A percentile compares a stretch with the other conserved stretches of the same genome.
Evolutionary conservation across 2,329 filamentous ascomycete species (phyloP).

Genomic region (Amauroascus niger): DNA sequence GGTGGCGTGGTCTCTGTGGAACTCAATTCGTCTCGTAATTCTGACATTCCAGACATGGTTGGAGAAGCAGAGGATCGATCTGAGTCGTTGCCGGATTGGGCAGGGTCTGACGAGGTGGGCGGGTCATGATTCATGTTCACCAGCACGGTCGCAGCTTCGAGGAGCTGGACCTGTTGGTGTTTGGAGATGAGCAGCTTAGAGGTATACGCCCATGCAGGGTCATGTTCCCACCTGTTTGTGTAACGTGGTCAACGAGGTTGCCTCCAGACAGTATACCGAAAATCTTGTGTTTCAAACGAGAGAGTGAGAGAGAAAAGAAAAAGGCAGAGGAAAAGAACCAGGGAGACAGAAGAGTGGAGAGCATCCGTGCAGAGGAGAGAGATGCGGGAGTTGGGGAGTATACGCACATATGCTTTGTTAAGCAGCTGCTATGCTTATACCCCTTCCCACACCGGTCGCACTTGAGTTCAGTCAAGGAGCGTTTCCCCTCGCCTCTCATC

Average conservation of each 20-base stretch:
- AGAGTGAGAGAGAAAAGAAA: too few relatives aligned
- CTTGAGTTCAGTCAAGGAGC: constrained; percentile 74
- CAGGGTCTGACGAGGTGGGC: constrained; percentile 50
- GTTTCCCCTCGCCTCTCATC: constrained; percentile 65
- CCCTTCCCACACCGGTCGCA: constrained; percentile 98
- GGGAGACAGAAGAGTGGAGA: background rate
- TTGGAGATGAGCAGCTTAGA: constrained; percentile 98
- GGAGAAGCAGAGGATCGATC: constrained; percentile 77
- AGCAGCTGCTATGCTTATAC: constrained; percentile 99
- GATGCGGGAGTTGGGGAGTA: constrained; percentile 28
- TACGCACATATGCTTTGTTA: constrained; percentile 99
- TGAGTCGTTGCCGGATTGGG: constrained; percentile 60
- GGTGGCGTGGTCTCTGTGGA: constrained; percentile 90
- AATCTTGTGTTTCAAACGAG: too few relatives aligned
- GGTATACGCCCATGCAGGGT: constrained; percentile 92
- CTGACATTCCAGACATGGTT: constrained; percentile 69
- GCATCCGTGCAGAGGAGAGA: background rate
- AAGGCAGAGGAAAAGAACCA: background rate
- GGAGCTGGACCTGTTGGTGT: constrained; percentile 95
- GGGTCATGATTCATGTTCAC: constrained; percentile 72
- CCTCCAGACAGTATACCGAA: too few relatives aligned
- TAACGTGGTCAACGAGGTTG: too few relatives aligned
- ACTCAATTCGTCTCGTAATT: constrained; percentile 61
- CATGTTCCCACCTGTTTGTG: constrained; percentile 93
- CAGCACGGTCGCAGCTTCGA: constrained; percentile 93